Percentiles rank a stretch among this genome's conserved stretches.
phyloP scores from a whole-genome alignment of 2,329 filamentous ascomycete species.

The Alternaria brassicae region DNA sequence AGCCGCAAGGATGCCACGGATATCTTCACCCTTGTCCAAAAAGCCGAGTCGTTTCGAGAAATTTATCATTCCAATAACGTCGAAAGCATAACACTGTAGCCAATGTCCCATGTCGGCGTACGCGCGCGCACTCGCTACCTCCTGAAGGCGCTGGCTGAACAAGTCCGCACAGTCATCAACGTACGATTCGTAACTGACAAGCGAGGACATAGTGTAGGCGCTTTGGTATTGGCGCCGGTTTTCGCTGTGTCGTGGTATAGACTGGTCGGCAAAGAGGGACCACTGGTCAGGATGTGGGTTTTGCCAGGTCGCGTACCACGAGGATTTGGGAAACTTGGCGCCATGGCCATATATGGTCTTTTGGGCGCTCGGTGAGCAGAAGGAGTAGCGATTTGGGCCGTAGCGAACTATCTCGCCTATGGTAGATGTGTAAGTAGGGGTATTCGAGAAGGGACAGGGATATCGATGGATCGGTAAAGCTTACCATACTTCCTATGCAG shows the following conservation, averaged over 20 bases:
- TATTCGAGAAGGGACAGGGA: background rate
- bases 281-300: constrained; percentile 34
- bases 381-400: constrained; percentile 16
- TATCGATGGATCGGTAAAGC: background rate
- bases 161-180: constrained; percentile 49
- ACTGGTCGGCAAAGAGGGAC: constrained; percentile 49
- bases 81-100: constrained; percentile 51
- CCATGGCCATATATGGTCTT: constrained; percentile 30
- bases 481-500: constrained; percentile 20
- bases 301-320: constrained; percentile 28
- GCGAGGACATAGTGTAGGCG: constrained; percentile 20
- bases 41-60: constrained; percentile 30
- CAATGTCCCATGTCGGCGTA: constrained; percentile 33
- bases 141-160: constrained; percentile 38
- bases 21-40: constrained; percentile 22
- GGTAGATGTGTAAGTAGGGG: background rate
- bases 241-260: constrained; percentile 49
- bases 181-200: constrained; percentile 50
- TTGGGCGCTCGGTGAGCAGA: constrained; percentile 14
- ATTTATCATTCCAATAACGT: constrained; percentile 46
- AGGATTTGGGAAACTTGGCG: constrained; percentile 28
- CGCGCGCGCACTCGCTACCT: constrained; percentile 32
- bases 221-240: constrained; percentile 39
- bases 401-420: constrained; percentile 16
- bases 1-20: constrained; percentile 9